Percentiles rank a stretch among this genome's conserved stretches.
phyloP scores from a whole-genome alignment of 2,329 filamentous ascomycete species.

The Arthrocladium fulminans region DNA sequence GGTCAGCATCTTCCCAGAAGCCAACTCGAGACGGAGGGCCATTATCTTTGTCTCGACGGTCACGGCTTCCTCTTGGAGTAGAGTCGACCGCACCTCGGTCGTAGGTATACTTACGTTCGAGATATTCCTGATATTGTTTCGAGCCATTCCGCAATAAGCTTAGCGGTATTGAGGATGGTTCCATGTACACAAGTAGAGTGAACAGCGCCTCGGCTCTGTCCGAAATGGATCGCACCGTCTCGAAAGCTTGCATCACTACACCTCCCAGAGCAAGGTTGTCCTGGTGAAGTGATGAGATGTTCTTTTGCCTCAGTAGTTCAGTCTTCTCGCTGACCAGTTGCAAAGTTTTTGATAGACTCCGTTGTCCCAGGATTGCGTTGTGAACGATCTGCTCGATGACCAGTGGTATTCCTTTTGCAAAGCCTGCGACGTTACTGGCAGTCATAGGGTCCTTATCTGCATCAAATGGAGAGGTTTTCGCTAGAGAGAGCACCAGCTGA shows the following conservation, averaged over 20 bases:
- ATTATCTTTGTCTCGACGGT: background rate
- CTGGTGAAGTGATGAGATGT: constrained; percentile 3
- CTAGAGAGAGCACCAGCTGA: background rate
- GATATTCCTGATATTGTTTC: background rate
- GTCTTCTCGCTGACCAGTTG: background rate
- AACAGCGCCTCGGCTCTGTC: constrained; percentile 5
- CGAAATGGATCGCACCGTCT: background rate
- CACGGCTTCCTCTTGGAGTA: background rate
- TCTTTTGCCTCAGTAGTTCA: constrained; percentile 1
- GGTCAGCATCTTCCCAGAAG: background rate
- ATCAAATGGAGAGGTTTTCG: background rate
- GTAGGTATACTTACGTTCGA: background rate
- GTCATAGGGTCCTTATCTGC: background rate
- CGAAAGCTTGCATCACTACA: background rate
- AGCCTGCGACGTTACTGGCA: background rate
- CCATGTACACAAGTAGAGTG: background rate
- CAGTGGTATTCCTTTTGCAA: constrained; percentile 3
- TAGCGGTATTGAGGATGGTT: constrained; percentile 4
- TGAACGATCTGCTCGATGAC: constrained; percentile 7
- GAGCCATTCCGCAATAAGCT: background rate
- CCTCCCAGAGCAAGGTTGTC: background rate
- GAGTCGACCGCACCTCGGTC: background rate
- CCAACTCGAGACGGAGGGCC: background rate
- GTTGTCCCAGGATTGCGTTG: background rate
- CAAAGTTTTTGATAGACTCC: background rate